Evolutionary conservation across 192 early-diverging fungal genomes (phyloP).

Genomic region (Jimgerdemannia flammicorona): DNA sequence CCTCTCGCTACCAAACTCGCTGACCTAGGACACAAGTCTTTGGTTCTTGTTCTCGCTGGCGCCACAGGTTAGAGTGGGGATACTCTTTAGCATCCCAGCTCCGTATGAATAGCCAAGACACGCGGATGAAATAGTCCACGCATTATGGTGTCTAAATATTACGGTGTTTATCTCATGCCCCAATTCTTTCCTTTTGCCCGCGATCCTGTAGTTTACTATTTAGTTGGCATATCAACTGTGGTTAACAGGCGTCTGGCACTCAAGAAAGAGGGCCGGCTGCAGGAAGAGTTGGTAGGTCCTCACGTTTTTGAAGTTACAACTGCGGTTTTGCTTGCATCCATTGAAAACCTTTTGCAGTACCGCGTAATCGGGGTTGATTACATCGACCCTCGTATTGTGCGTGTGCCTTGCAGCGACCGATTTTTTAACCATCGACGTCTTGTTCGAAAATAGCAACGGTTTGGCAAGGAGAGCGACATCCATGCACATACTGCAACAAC

Average conservation of each 20-base stretch:
- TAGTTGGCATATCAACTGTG: constrained; percentile 25
- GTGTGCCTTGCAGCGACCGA: neutral
- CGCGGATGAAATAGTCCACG: too few species aligned
- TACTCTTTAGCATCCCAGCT: too few species aligned
- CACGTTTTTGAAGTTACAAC: neutral
- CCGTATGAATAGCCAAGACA: too few species aligned
- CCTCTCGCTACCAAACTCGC: neutral
- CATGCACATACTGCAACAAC: neutral
- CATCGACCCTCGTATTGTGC: neutral
- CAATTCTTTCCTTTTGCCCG: neutral
- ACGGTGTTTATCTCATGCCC: too few species aligned
- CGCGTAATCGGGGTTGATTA: neutral
- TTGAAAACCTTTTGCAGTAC: neutral
- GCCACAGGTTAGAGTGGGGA: neutral
- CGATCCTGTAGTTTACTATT: constrained; percentile 23
- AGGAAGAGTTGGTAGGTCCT: constrained; percentile 34
- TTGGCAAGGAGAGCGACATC: neutral
- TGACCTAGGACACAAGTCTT: neutral
- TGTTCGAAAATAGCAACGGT: neutral
- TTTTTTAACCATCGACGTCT: neutral
- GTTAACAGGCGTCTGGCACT: constrained; percentile 30
- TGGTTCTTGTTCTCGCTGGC: neutral
- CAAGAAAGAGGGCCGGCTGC: constrained; percentile 29
- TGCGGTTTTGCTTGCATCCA: neutral
- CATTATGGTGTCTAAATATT: too few species aligned